Conservation (phyloP, 23 red algal genomes). For the Chondrus crispus region DNA sequence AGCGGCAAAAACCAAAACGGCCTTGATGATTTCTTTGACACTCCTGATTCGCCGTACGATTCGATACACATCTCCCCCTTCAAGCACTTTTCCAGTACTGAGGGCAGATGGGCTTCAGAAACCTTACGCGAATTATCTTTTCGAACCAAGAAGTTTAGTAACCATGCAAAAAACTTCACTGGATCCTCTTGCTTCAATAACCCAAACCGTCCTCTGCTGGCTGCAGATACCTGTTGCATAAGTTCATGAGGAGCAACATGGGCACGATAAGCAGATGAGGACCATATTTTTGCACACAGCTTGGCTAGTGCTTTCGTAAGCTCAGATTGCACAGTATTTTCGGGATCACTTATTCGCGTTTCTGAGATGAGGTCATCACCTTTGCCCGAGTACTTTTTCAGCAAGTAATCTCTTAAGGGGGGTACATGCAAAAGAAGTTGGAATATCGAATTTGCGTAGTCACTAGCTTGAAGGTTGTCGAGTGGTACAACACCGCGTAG, state of each 20-base stretch:
- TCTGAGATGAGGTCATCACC: background rate
- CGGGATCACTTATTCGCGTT: background rate
- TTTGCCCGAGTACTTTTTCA: background rate
- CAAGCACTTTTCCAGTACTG: background rate
- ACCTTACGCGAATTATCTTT: background rate
- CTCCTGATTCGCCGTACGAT: background rate
- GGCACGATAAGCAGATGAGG: slow-evolving; percentile 21
- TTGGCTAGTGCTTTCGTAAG: slow-evolving; percentile 2
- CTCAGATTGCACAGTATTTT: no score
- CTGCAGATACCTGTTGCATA: slow-evolving; percentile 14
- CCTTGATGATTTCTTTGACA: background rate
- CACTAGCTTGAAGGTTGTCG: slow-evolving; percentile 24
- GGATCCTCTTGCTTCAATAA: slow-evolving; percentile 26
- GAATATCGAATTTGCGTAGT: slow-evolving; percentile 16
- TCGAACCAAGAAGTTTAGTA: background rate
- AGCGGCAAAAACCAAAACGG: slow-evolving; percentile 58
- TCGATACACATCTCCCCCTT: background rate
- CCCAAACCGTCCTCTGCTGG: background rate
- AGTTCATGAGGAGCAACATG: slow-evolving; percentile 50
- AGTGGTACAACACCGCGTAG: slow-evolving; percentile 28
- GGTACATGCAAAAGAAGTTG: slow-evolving; percentile 31
- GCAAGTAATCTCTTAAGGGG: slow-evolving; percentile 24
- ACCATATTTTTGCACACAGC: slow-evolving; percentile 40
- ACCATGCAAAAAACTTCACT: slow-evolving; percentile 42
- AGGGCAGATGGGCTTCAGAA: background rate